Evolutionary conservation across 164 flowering plant genomes (phyloP).

Genomic region (Stephania japonica): DNA sequence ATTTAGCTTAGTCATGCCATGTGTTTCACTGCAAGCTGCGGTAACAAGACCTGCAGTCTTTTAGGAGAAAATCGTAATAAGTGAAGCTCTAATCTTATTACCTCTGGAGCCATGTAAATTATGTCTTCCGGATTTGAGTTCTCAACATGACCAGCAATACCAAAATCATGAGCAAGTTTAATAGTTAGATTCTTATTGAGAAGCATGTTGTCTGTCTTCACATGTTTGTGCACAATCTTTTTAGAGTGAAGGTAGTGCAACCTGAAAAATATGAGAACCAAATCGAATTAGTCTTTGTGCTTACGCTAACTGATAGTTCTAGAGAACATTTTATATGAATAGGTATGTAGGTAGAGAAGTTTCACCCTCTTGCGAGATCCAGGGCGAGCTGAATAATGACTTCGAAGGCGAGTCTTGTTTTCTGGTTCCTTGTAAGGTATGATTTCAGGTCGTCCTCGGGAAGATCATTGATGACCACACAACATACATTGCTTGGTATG

Average conservation of each 20-base stretch:
- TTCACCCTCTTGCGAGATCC: constrained; percentile 90
- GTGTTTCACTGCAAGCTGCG: no score
- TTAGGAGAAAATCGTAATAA: background rate
- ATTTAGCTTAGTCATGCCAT: no score
- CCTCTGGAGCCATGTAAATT: constrained; percentile 99
- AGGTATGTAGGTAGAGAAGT: background rate
- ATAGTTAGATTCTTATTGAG: constrained; percentile 71
- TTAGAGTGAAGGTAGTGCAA: constrained; percentile 85
- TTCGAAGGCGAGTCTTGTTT: constrained; percentile 77
- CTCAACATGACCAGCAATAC: constrained; percentile 87
- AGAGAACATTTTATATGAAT: background rate
- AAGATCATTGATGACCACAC: constrained; percentile 92
- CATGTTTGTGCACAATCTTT: constrained; percentile 94
- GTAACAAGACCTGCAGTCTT: no score
- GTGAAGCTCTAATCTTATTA: constrained; percentile 17
- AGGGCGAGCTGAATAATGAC: constrained; percentile 80
- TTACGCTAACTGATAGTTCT: constrained; percentile 11
- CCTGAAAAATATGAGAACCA: constrained; percentile 35
- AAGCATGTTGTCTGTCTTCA: constrained; percentile 94
- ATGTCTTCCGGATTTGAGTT: constrained; percentile 94
- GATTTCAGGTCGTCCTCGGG: constrained; percentile 84
- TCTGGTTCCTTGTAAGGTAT: constrained; percentile 74
- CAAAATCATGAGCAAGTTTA: constrained; percentile 87
- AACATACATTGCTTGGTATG: constrained; percentile 78
- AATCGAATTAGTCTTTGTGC: constrained; percentile 16